A percentile compares a stretch with the other conserved stretches of the same genome.
Conservation (phyloP, 495 filamentous ascomycete genomes). For the Bacidia rubella region DNA sequence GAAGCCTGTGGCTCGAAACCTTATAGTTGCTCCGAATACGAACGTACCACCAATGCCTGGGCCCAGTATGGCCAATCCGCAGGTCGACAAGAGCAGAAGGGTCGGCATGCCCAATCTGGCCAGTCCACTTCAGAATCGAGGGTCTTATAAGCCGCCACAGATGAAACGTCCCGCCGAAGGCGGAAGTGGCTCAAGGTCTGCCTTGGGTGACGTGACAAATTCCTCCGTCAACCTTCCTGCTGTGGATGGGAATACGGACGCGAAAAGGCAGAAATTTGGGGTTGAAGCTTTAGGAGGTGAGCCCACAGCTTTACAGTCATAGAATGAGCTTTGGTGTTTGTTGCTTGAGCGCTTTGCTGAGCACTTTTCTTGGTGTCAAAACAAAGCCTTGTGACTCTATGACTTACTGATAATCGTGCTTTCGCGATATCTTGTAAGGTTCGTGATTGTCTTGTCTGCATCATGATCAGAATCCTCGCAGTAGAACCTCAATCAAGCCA, state of each 20-base stretch:
- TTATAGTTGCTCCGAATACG: conserved; percentile 27
- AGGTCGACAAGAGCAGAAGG: conserved; percentile 49
- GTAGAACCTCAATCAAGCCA: too few species aligned
- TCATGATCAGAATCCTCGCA: too few species aligned
- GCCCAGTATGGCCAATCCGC: conserved; percentile 55
- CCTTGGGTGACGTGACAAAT: conserved; percentile 35
- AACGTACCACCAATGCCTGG: conserved; percentile 20
- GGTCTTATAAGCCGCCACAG: conserved; percentile 45
- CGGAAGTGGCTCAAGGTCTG: conserved; percentile 19
- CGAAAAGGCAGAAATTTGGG: conserved; percentile 12
- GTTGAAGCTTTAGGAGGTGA: not conserved
- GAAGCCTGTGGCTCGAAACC: conserved; percentile 43
- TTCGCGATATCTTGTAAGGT: too few species aligned
- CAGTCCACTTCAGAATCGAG: conserved; percentile 44
- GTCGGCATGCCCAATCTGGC: conserved; percentile 58
- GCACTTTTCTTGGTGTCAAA: too few species aligned
- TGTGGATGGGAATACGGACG: conserved; percentile 8
- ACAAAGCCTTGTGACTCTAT: too few species aligned
- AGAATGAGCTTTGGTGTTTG: too few species aligned
- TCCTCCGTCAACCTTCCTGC: conserved; percentile 7
- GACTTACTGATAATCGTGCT: too few species aligned
- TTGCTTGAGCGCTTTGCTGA: too few species aligned
- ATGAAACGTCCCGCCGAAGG: conserved; percentile 36
- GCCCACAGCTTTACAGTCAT: too few species aligned
- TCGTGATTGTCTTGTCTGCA: too few species aligned